A percentile compares a stretch with the other conserved stretches of the same genome.
Evolutionary conservation across 345 rosid species (phyloP).

Genomic region (Aurinia saxatilis): DNA sequence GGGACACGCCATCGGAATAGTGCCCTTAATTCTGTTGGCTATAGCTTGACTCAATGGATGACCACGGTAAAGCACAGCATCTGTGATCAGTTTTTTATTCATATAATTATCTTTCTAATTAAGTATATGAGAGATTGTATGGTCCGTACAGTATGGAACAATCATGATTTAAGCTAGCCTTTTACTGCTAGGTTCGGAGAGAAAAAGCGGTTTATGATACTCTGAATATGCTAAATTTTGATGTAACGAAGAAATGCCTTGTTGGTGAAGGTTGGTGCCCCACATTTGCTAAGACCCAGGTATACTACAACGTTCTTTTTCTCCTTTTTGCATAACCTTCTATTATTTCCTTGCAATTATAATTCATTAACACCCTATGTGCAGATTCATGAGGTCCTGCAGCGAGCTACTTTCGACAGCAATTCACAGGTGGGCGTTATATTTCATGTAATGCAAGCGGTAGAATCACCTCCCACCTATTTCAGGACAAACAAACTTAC

Average conservation of each 20-base stretch:
- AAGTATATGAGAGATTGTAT: conserved; percentile 1
- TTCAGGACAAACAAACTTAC: conserved; percentile 83
- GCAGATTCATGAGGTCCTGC: conserved; percentile 91
- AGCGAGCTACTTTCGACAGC: conserved; percentile 91
- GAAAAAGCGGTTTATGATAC: conserved; percentile 91
- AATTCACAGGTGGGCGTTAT: conserved; percentile 89
- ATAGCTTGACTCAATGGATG: conserved; percentile 67
- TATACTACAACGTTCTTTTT: conserved; percentile 16
- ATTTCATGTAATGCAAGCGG: conserved; percentile 84
- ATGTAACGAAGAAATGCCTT: conserved; percentile 95
- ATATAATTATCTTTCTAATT: not conserved
- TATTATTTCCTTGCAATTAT: conserved; percentile 12
- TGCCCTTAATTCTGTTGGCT: conserved; percentile 66
- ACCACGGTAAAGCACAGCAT: conserved; percentile 48
- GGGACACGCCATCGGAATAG: conserved; percentile 75
- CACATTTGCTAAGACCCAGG: conserved; percentile 79
- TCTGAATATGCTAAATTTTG: conserved; percentile 90
- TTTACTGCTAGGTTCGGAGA: conserved; percentile 59
- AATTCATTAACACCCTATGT: conserved; percentile 14
- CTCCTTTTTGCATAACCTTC: conserved; percentile 4
- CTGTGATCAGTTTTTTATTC: not conserved
- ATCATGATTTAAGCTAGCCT: conserved; percentile 15
- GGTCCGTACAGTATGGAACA: not conserved
- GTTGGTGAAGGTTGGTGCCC: conserved; percentile 99
- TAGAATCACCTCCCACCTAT: conserved; percentile 90